phyloP scores from a whole-genome alignment of 2,329 filamentous ascomycete genomes.

The Pseudovirgaria hyperparasitica region DNA sequence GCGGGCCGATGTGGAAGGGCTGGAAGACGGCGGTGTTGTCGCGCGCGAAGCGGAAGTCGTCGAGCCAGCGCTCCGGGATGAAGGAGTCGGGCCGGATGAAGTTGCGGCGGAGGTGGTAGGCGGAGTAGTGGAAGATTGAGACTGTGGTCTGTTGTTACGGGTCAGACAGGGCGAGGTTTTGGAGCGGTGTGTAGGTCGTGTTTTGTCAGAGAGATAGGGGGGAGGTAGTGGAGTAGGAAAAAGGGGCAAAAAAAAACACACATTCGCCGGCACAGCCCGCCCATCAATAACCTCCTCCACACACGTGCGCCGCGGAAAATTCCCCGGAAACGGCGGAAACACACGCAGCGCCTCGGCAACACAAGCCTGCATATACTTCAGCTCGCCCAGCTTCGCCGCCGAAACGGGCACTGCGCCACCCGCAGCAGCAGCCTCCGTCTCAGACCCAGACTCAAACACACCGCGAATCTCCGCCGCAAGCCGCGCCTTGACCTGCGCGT shows the following conservation, averaged over 20 bases:
- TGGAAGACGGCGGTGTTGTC: conserved; percentile 17
- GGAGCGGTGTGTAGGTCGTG: too few relatives aligned
- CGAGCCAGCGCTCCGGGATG: conserved; percentile 27
- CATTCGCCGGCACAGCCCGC: too few relatives aligned
- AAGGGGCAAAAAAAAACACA: too few relatives aligned
- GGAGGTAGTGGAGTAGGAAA: too few relatives aligned
- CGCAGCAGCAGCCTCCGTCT: too few relatives aligned
- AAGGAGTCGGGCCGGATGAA: conserved; percentile 14
- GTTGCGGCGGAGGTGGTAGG: conserved; percentile 17
- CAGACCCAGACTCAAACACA: too few relatives aligned
- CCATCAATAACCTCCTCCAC: too few relatives aligned
- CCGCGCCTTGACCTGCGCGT: conserved; percentile 13
- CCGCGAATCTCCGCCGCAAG: conserved; percentile 17
- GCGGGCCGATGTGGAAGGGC: conserved; percentile 22
- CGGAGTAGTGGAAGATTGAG: conserved; percentile 16
- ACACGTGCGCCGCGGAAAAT: not conserved
- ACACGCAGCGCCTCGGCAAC: not conserved
- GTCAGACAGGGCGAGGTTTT: too few relatives aligned
- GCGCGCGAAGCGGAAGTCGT: conserved; percentile 16
- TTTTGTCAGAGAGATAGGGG: too few relatives aligned
- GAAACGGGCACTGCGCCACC: too few relatives aligned
- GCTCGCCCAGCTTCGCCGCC: too few relatives aligned
- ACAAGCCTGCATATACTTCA: conserved; percentile 1
- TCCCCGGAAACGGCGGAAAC: not conserved
- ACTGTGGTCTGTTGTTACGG: conserved; percentile 6